Evolutionary conservation across 2,329 filamentous ascomycete genomes (phyloP).

Genomic region (Colletotrichum ledebouriae): DNA sequence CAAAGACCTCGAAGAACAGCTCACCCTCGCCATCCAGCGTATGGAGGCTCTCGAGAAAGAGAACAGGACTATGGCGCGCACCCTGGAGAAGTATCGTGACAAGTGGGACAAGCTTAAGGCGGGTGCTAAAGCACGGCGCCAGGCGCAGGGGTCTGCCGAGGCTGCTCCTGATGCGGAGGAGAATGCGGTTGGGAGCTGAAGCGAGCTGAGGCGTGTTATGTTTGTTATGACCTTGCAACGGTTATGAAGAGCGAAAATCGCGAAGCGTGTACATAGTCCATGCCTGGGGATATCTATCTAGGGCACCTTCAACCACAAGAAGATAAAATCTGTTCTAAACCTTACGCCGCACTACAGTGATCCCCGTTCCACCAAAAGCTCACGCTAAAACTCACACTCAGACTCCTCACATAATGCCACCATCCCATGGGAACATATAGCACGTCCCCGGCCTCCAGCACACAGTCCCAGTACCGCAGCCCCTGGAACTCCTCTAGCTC

Average conservation of each 20-base stretch:
- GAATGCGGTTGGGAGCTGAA: conserved; percentile 4
- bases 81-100: conserved; percentile 69
- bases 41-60: conserved; percentile 76
- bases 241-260: neutral
- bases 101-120: conserved; percentile 74
- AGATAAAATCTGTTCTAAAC: neutral
- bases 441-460: conserved; percentile 85
- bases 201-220: neutral
- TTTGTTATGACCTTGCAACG: neutral
- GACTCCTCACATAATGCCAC: conserved; percentile 96
- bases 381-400: conserved; percentile 91
- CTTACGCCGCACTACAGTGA: conserved; percentile 7
- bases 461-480: conserved; percentile 79
- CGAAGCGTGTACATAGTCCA: conserved; percentile 13
- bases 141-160: conserved; percentile 55
- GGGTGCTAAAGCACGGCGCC: conserved; percentile 68
- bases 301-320: neutral
- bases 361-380: conserved; percentile 91
- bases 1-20: conserved; percentile 76
- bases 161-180: conserved; percentile 51
- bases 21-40: conserved; percentile 69
- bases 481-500: conserved; percentile 64
- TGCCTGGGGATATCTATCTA: conserved; percentile 15
- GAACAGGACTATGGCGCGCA: conserved; percentile 67
- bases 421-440: conserved; percentile 93